These are phyloP conservation scores for Trichoderma sp. DNA, from an alignment of 2,329 filamentous ascomycete genomes.

Conservation along the genomic window DNA sequence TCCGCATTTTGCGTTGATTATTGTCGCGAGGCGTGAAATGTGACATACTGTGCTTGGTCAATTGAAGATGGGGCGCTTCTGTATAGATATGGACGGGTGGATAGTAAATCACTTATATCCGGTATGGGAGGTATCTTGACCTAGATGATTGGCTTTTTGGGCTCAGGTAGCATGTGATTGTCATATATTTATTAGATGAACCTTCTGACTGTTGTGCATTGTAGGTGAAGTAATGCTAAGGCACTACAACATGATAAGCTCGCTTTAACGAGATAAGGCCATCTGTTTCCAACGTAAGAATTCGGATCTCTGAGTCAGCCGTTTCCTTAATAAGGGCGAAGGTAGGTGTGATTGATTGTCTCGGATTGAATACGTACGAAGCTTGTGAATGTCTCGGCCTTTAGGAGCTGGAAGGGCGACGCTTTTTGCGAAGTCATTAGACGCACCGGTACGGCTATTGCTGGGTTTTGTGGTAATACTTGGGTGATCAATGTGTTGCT, in stretches of 20 bases:
- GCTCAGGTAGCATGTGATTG: not conserved
- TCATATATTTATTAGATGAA: not conserved
- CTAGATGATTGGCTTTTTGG: not conserved
- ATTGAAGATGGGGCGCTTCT: not conserved
- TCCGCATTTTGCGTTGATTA: not conserved
- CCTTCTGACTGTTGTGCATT: not conserved
- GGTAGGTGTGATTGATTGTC: not conserved
- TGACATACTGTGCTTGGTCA: not conserved
- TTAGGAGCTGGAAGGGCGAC: not conserved
- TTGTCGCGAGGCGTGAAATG: not conserved
- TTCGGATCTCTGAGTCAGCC: not conserved
- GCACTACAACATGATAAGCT: not conserved
- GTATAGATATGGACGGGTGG: not conserved
- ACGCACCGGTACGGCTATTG: not conserved
- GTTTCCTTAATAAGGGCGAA: not conserved
- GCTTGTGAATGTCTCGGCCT: conserved; percentile 4
- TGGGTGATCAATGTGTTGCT: not conserved
- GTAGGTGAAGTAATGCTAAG: not conserved
- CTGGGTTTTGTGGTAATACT: not conserved
- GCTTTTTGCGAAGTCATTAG: not conserved
- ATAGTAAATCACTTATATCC: not conserved
- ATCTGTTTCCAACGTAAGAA: not conserved
- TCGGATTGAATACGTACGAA: not conserved
- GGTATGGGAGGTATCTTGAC: not conserved
- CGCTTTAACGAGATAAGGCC: not conserved